phyloP scores from a whole-genome alignment of 1,139 yeast species.

The Scheffersomyces titani region DNA sequence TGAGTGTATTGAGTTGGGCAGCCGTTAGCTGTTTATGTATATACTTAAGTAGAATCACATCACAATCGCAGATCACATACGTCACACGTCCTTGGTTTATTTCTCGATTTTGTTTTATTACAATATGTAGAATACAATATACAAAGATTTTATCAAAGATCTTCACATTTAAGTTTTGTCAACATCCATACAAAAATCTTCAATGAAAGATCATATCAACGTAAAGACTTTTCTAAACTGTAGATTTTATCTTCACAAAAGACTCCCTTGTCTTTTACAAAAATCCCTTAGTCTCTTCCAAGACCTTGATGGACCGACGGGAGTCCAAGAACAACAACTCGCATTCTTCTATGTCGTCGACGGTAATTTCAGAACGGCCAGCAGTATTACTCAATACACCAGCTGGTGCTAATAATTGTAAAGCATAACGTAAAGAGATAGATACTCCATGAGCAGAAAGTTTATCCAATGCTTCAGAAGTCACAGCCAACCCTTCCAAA shows the following conservation, averaged over 20 bases:
- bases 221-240: background rate
- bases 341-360: conserved; percentile 83
- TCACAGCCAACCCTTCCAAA: conserved; percentile 68
- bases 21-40: background rate
- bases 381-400: conserved; percentile 76
- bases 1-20: conserved; percentile 64
- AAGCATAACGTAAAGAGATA: conserved; percentile 85
- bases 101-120: background rate
- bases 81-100: background rate
- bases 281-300: conserved; percentile 56
- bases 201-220: background rate
- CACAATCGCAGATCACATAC: background rate
- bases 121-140: background rate
- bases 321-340: conserved; percentile 86
- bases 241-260: background rate
- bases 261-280: conserved; percentile 25
- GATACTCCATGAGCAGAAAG: conserved; percentile 71
- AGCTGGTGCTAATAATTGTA: conserved; percentile 89
- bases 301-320: conserved; percentile 76
- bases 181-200: background rate
- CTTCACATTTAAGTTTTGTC: background rate
- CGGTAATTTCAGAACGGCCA: conserved; percentile 69
- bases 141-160: background rate
- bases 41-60: background rate
- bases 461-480: conserved; percentile 67